Base-by-base conservation (phyloP, 1,139 yeast species). In the Tardiomyces digboiensis region DNA sequence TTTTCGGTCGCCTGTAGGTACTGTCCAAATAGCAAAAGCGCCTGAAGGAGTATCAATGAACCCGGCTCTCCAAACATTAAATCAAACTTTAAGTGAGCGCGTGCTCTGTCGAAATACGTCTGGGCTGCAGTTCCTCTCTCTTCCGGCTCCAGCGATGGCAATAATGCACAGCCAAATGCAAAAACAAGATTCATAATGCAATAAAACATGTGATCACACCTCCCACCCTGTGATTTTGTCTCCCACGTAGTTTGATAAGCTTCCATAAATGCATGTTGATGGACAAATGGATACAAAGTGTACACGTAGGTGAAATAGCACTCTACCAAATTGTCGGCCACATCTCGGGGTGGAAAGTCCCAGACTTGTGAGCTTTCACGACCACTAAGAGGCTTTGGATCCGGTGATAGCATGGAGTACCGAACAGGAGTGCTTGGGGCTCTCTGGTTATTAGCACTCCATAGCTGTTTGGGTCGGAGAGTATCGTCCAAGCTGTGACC, bases 171-270 rank as follows among this genome's bases (percentile, higher is more conserved):
- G 2, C 56, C 56, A 37, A 52, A 47, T 20, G 56, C 47, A 40
- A 52, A 50, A n/a, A 52, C 51, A 16, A 52, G 40, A 39, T 52
- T 52, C 37, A 52, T 38, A 21, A 50, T 44, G 39, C 55, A 52
- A 39, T 47, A 52, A 39, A 50, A 52, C 29, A 45, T 36, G n/a
- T 47, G 49, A 22, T 45, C 40, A 8, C 44, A 46, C 2, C 33
- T 39, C 14, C 21, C 16, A 16, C 41, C 47, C 29, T 13, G 13
- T 13, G 13, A 13, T 13, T 13, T 13, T 13, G 13, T 12, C 26
- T 42, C 19, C 56, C 56, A 50, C 21, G 50, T 14, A 7, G 46
- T 23, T 16, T 49, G 38, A 41, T 48, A 50, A 6, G 46, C 45
- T 8, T 22, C 42, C 42, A 43, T 40, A 38, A 51, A 50, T n/a